These are phyloP conservation scores for Ruellia speciosa DNA, from an alignment of 305 asterid genomes.

Conservation along the genomic window DNA sequence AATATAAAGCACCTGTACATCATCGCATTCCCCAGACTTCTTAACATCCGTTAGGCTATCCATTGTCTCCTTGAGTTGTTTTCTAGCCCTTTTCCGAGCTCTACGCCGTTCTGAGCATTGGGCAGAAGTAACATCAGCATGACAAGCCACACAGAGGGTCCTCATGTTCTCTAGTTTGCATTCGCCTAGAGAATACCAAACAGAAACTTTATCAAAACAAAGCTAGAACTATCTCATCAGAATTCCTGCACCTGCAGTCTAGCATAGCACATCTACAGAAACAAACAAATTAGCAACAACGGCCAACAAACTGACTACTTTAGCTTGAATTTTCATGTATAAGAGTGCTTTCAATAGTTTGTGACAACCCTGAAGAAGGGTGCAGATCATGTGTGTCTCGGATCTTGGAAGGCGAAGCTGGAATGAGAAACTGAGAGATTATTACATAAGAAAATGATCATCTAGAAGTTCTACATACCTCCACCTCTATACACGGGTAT, in stretches of 20 bases:
- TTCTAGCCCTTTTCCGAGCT: conserved; percentile 56
- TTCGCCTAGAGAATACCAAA: conserved; percentile 55
- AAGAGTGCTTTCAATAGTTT: too few species aligned
- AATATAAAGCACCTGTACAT: conserved; percentile 36
- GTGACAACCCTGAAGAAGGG: too few species aligned
- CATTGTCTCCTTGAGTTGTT: conserved; percentile 49
- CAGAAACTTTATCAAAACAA: not conserved
- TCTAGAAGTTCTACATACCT: conserved; percentile 36
- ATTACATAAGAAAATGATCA: not conserved
- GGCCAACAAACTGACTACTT: too few species aligned
- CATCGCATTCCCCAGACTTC: conserved; percentile 19
- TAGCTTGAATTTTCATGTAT: too few species aligned
- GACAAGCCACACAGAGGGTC: conserved; percentile 95
- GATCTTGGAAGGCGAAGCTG: too few species aligned
- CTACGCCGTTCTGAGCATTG: conserved; percentile 66
- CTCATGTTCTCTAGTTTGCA: conserved; percentile 93
- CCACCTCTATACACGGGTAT: conserved; percentile 90
- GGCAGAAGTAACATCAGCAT: conserved; percentile 71
- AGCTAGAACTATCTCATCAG: too few species aligned
- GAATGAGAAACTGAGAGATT: not conserved
- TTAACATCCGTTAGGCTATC: conserved; percentile 30
- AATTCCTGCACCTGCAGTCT: too few species aligned
- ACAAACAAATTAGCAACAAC: too few species aligned
- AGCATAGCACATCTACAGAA: too few species aligned
- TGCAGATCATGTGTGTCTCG: too few species aligned